Conservation (phyloP, 2,329 filamentous ascomycete genomes). For the Arthroderma uncinatum region DNA sequence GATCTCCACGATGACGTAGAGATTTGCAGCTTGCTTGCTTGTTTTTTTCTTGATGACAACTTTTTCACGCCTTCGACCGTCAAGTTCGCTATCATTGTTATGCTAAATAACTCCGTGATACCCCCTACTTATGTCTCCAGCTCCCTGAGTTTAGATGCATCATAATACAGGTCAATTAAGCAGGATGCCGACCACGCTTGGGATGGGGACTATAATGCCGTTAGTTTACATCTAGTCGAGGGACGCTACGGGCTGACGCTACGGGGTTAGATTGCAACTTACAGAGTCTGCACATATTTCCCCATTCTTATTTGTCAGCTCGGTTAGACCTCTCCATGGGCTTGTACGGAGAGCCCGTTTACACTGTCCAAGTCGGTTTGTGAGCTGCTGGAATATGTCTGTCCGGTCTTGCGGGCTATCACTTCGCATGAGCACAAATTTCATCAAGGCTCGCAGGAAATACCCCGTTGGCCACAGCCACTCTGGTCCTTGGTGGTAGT, state of each 20-base stretch:
- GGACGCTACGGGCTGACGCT: not conserved
- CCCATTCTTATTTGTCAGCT: conserved; percentile 85
- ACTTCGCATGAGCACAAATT: conserved; percentile 72
- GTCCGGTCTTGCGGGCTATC: conserved; percentile 51
- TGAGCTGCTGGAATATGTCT: conserved; percentile 92
- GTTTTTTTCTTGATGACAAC: too few relatives aligned
- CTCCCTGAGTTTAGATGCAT: conserved; percentile 42
- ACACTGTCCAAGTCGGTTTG: conserved; percentile 66
- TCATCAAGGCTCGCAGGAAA: conserved; percentile 81
- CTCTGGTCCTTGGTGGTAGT: conserved; percentile 96
- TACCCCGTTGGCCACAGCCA: conserved; percentile 98
- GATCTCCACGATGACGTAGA: conserved; percentile 1
- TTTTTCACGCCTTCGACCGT: too few relatives aligned
- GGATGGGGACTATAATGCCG: conserved; percentile 59
- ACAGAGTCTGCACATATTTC: conserved; percentile 79
- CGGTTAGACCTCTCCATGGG: conserved; percentile 80
- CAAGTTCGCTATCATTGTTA: not conserved
- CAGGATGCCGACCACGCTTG: conserved; percentile 95
- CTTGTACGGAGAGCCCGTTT: conserved; percentile 71
- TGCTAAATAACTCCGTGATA: not conserved
- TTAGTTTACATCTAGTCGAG: not conserved
- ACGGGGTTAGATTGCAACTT: conserved; percentile 31
- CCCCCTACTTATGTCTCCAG: not conserved
- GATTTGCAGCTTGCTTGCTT: not conserved
- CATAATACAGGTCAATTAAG: conserved; percentile 91